Evolutionary conservation across 768 basidiomycete genomes (phyloP), one percentile per base, ranked within the genome.

Genomic region (Crepidotus variabilis): DNA sequence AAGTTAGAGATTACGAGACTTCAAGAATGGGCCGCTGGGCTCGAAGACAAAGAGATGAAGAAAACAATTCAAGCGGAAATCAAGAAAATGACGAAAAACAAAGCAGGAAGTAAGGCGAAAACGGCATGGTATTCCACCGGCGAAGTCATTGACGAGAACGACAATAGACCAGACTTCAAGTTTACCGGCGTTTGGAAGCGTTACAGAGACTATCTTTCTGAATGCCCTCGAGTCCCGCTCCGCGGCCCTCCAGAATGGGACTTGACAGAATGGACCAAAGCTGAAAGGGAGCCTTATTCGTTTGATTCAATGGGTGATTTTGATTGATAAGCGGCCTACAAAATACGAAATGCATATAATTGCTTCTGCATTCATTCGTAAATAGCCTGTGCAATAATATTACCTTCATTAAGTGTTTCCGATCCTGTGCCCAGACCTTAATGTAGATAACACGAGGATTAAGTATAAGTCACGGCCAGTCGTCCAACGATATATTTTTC

Each of bases 401-500:
- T n/a, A n/a, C n/a, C n/a, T n/a, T n/a, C n/a, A n/a, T n/a, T n/a
- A 46, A 46, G 21, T 14, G 22, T 55, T 50, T 52, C 18, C 51
- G 47, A 36, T 49, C 21, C 34, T 52, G 33, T 32, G 35, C 34
- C n/a, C n/a, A n/a, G n/a, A n/a, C n/a, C 22, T 7, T 47, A 32
- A 32, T 32, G 35, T 21, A 49, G 33, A 28, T 22, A 54, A 51
- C n/a, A 35, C 48, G 11, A 54, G 6, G 14, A 43, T 75, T 60
- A 83, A 21, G 71, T 68, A 61, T 85, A 86, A 9, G 86, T 87
- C 47, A 72, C 82, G 13, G 81, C 72, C 61, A 90, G 70, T 46
- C 89, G 78, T 22, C 87, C 81, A 22, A 92, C 82, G 57, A 94
- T 90, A 59, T 93, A 93, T 50, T 83, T 78, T 55, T 86, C 88